Evolutionary conservation across 2,329 filamentous ascomycete genomes (phyloP).

Genomic region (Penicillium occitanis): DNA sequence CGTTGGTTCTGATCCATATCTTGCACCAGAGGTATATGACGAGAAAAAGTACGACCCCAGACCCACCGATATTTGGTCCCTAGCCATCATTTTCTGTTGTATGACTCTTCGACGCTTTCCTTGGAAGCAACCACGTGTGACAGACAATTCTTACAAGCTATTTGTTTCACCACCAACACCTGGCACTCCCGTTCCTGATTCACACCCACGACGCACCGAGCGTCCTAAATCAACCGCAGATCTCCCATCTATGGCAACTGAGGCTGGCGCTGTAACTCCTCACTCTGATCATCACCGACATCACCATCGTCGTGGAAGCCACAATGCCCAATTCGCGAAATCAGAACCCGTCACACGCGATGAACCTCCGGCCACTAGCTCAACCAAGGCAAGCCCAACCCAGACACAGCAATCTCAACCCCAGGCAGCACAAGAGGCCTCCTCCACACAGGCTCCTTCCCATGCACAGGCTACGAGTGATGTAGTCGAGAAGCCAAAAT

Average conservation of each 20-base stretch:
- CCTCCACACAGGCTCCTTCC: slow-evolving; percentile 19
- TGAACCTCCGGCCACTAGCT: slow-evolving; percentile 21
- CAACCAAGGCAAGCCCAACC: slow-evolving; percentile 14
- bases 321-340: slow-evolving; percentile 11
- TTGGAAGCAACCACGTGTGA: slow-evolving; percentile 90
- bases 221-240: slow-evolving; percentile 40
- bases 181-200: slow-evolving; percentile 53
- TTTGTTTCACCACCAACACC: slow-evolving; percentile 84
- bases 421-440: slow-evolving; percentile 24
- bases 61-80: slow-evolving; percentile 93
- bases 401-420: slow-evolving; percentile 18
- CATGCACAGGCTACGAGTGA: slow-evolving; percentile 15
- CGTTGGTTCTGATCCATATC: slow-evolving; percentile 87
- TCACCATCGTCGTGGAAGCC: slow-evolving; percentile 21
- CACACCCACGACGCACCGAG: slow-evolving; percentile 33
- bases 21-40: slow-evolving; percentile 95
- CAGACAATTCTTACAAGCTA: slow-evolving; percentile 92
- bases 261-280: slow-evolving; percentile 25
- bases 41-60: slow-evolving; percentile 90
- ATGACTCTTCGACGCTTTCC: slow-evolving; percentile 95
- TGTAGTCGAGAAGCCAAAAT: slow-evolving; percentile 29
- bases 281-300: slow-evolving; percentile 14
- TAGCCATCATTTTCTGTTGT: slow-evolving; percentile 98
- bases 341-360: slow-evolving; percentile 25
- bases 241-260: slow-evolving; percentile 30